Percentiles rank a stretch among this genome's conserved stretches.
phyloP scores from a whole-genome alignment of 495 filamentous ascomycete species.

The Schizothecium vesticola region DNA sequence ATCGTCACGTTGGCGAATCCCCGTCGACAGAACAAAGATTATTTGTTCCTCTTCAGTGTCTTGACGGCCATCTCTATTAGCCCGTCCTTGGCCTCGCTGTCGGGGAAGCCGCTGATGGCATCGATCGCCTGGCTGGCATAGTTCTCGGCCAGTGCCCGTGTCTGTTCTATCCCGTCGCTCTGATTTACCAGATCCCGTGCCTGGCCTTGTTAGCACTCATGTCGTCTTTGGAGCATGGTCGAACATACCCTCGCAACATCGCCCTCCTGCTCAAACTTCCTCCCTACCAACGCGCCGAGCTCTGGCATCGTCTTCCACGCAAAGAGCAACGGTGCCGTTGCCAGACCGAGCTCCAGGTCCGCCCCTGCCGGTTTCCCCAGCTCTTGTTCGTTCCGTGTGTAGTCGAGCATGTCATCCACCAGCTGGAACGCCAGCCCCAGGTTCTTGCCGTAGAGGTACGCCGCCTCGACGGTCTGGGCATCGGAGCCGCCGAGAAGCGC shows the following conservation, averaged over 20 bases:
- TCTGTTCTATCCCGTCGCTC: slow-evolving; percentile 86
- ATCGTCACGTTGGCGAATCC: background rate
- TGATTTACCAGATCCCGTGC: slow-evolving; percentile 76
- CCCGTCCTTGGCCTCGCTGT: slow-evolving; percentile 85
- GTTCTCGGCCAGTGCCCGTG: slow-evolving; percentile 78
- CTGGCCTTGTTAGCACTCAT: slow-evolving; percentile 40
- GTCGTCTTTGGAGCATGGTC: background rate
- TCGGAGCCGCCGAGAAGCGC: slow-evolving; percentile 77
- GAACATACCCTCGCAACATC: slow-evolving; percentile 72
- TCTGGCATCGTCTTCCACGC: slow-evolving; percentile 89
- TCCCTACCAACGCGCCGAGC: slow-evolving; percentile 80
- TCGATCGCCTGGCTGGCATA: slow-evolving; percentile 84
- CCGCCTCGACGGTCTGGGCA: slow-evolving; percentile 76
- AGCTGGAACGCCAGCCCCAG: slow-evolving; percentile 93
- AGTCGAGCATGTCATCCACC: slow-evolving; percentile 98
- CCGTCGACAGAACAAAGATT: slow-evolving; percentile 15
- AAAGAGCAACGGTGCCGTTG: slow-evolving; percentile 92
- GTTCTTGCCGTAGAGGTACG: slow-evolving; percentile 88
- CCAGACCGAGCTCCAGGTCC: slow-evolving; percentile 87
- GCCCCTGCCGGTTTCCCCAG: slow-evolving; percentile 93
- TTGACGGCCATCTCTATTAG: slow-evolving; percentile 91
- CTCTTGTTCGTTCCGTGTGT: slow-evolving; percentile 76
- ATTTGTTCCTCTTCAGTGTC: slow-evolving; percentile 85
- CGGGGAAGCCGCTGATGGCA: slow-evolving; percentile 76
- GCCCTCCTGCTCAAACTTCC: slow-evolving; percentile 78